Percentiles rank a stretch among this genome's conserved stretches.
Conservation (phyloP, 2,329 filamentous ascomycete genomes). For the Colletotrichum chrysophilum region DNA sequence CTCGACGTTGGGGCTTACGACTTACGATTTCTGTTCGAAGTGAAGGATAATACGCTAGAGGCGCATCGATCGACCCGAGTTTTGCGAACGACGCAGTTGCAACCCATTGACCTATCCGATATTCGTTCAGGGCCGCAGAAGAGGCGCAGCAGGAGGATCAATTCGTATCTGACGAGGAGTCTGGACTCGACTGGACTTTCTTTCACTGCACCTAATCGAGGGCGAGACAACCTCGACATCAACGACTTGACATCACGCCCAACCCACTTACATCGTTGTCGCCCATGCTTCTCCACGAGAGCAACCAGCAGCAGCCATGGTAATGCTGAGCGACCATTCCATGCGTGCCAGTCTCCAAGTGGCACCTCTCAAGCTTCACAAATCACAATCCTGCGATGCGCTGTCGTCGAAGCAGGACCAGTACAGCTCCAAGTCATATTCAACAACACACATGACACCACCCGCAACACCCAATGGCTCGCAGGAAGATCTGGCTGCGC, state of each 20-base stretch:
- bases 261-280: neutral
- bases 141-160: neutral
- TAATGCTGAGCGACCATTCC: constrained; percentile 52
- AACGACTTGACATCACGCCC: neutral
- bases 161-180: neutral
- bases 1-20: constrained; percentile 6
- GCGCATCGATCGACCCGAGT: neutral
- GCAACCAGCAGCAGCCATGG: constrained; percentile 44
- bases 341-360: constrained; percentile 65
- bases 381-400: constrained; percentile 35
- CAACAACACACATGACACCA: constrained; percentile 73
- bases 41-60: constrained; percentile 6
- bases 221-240: neutral
- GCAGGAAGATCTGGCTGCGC: constrained; percentile 60
- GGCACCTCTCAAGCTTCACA: constrained; percentile 62
- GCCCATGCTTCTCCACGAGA: constrained; percentile 42
- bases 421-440: constrained; percentile 45
- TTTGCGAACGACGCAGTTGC: neutral
- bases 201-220: neutral
- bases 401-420: constrained; percentile 29
- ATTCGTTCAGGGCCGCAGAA: neutral
- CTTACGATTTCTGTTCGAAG: neutral
- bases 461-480: constrained; percentile 76
- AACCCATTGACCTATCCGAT: constrained; percentile 3
- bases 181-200: neutral